phyloP scores from a whole-genome alignment of 2,329 filamentous ascomycete species.

The Cytospora mali region DNA sequence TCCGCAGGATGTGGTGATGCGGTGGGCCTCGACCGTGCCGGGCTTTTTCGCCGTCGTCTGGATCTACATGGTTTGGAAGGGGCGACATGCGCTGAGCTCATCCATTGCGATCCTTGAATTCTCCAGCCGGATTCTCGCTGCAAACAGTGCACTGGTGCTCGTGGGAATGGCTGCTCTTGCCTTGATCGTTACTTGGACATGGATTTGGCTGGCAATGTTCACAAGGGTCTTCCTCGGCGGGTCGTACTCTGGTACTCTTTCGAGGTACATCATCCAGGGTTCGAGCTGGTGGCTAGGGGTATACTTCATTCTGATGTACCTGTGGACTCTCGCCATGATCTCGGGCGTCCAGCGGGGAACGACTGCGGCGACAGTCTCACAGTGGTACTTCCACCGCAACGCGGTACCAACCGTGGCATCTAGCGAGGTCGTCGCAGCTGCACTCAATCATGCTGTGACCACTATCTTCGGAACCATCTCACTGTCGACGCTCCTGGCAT shows the following conservation, averaged over 20 bases:
- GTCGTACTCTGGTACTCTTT: constrained; percentile 67
- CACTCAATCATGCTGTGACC: constrained; percentile 77
- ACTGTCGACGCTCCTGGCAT: constrained; percentile 77
- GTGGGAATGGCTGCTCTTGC: constrained; percentile 80
- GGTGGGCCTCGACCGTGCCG: constrained; percentile 81
- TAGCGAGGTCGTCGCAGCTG: constrained; percentile 78
- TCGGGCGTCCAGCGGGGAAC: constrained; percentile 87
- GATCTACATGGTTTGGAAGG: constrained; percentile 81
- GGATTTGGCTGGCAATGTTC: constrained; percentile 97
- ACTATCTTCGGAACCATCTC: constrained; percentile 93
- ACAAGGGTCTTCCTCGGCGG: constrained; percentile 93
- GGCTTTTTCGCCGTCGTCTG: constrained; percentile 73
- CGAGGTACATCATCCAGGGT: constrained; percentile 76
- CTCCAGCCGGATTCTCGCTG: constrained; percentile 80
- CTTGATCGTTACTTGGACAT: constrained; percentile 84
- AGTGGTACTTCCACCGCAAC: constrained; percentile 98
- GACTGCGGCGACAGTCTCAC: constrained; percentile 91
- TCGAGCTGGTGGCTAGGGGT: constrained; percentile 95
- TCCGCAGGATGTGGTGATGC: constrained; percentile 86
- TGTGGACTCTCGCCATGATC: constrained; percentile 90
- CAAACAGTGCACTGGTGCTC: constrained; percentile 79
- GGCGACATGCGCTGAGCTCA: constrained; percentile 77
- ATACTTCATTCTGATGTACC: constrained; percentile 90
- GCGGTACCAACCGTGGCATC: constrained; percentile 76
- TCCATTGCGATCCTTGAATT: constrained; percentile 92